phyloP scores from a whole-genome alignment of 768 basidiomycete species.

The Tricholomella constricta region DNA sequence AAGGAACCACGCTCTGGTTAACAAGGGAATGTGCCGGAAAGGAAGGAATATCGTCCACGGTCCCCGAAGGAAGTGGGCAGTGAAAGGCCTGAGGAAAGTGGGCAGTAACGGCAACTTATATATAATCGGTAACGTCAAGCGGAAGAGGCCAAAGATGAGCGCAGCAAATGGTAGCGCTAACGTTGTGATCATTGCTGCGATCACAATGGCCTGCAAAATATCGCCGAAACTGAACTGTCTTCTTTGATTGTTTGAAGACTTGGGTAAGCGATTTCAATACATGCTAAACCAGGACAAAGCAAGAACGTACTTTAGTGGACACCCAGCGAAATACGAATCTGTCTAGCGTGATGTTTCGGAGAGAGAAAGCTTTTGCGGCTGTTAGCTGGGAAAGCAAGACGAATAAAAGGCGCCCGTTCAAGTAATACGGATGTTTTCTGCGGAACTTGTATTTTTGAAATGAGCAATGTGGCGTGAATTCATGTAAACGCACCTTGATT shows the following conservation, averaged over 20 bases:
- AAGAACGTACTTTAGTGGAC: constrained; percentile 19
- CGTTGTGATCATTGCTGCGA: constrained; percentile 42
- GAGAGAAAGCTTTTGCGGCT: constrained; percentile 46
- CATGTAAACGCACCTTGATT: constrained; percentile 53
- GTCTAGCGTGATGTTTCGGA: constrained; percentile 56
- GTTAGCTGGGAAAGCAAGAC: constrained; percentile 54
- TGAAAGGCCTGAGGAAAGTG: constrained; percentile 56
- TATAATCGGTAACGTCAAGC: constrained; percentile 58
- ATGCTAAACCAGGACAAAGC: not conserved
- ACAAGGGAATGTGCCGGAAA: constrained; percentile 43
- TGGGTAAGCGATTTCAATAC: constrained; percentile 15
- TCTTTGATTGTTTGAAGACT: constrained; percentile 4
- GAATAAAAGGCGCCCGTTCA: constrained; percentile 70
- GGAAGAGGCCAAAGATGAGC: constrained; percentile 47
- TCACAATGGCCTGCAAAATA: constrained; percentile 33
- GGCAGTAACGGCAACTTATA: constrained; percentile 57
- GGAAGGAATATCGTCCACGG: constrained; percentile 54
- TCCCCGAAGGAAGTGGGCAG: constrained; percentile 57
- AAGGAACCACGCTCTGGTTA: constrained; percentile 51
- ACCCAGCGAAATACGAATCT: constrained; percentile 56
- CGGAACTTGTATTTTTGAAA: constrained; percentile 3
- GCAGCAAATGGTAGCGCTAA: constrained; percentile 40
- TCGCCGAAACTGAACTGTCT: constrained; percentile 16
- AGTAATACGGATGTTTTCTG: constrained; percentile 75
- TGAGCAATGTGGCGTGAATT: not conserved